Evolutionary conservation across 179 eudicot genomes (phyloP).

Genomic region (Patellifolia procumbens): DNA sequence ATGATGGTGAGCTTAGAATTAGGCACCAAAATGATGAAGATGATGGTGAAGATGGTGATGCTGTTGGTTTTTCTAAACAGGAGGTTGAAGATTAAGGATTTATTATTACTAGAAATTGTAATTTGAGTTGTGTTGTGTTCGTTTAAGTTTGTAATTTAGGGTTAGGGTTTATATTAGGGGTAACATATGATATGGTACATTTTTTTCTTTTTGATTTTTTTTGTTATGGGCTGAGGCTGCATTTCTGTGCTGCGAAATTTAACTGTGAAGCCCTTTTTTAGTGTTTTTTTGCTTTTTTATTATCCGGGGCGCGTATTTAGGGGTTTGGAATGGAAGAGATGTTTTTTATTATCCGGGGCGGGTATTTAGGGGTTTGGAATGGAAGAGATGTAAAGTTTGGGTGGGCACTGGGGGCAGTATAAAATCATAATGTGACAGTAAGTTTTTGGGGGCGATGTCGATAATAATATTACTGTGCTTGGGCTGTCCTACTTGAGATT

Average conservation of each 20-base stretch:
- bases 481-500: too few species aligned
- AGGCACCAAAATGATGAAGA: background rate
- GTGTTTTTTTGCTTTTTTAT: background rate
- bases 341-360: background rate
- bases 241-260: background rate
- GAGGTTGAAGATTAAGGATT: background rate
- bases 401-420: too few species aligned
- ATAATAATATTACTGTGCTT: too few species aligned
- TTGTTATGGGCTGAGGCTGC: background rate
- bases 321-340: background rate
- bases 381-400: too few species aligned
- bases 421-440: too few species aligned
- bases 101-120: background rate
- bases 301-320: background rate
- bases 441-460: too few species aligned
- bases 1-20: background rate
- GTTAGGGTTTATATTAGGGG: slow-evolving; percentile 3
- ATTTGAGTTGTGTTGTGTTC: background rate
- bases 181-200: background rate
- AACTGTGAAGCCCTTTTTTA: background rate
- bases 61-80: background rate
- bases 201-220: background rate
- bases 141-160: slow-evolving; percentile 10
- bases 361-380: background rate
- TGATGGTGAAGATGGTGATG: background rate